phyloP scores from a whole-genome alignment of 2,329 filamentous ascomycete species.

The Tricladium varicosporioides region DNA sequence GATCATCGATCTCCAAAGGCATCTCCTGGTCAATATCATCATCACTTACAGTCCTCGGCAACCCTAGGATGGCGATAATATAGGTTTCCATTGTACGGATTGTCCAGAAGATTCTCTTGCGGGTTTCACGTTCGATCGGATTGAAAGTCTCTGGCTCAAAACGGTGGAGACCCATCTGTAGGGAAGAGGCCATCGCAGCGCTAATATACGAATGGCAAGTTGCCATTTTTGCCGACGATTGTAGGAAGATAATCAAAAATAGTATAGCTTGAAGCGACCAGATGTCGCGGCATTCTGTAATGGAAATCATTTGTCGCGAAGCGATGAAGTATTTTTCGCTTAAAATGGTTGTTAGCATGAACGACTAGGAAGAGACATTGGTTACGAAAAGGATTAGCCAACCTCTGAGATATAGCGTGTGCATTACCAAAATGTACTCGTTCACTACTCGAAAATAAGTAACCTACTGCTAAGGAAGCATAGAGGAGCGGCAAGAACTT shows the following conservation, averaged over 20 bases:
- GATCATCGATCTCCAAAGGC: slow-evolving; percentile 62
- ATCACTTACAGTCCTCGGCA: slow-evolving; percentile 57
- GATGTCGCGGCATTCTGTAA: slow-evolving; percentile 67
- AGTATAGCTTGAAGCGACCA: slow-evolving; percentile 70
- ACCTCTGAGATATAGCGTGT: slow-evolving; percentile 41
- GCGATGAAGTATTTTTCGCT: slow-evolving; percentile 72
- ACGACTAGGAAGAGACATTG: slow-evolving; percentile 49
- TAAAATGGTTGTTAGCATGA: slow-evolving; percentile 8
- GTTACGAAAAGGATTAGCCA: slow-evolving; percentile 45
- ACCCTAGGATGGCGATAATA: slow-evolving; percentile 61
- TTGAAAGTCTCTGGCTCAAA: slow-evolving; percentile 57
- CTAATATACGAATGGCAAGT: slow-evolving; percentile 76
- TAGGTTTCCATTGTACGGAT: slow-evolving; percentile 67
- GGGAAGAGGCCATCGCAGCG: slow-evolving; percentile 67
- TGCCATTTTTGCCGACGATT: slow-evolving; percentile 72
- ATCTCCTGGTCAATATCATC: slow-evolving; percentile 65
- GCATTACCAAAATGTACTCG: slow-evolving; percentile 46
- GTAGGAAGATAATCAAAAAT: slow-evolving; percentile 76
- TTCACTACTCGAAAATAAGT: slow-evolving; percentile 50
- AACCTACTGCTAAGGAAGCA: slow-evolving; percentile 66
- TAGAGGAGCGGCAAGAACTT: slow-evolving; percentile 67
- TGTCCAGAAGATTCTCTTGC: slow-evolving; percentile 64
- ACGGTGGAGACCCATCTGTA: slow-evolving; percentile 73
- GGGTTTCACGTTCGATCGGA: slow-evolving; percentile 58
- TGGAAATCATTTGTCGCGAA: slow-evolving; percentile 59